A percentile compares a stretch with the other conserved stretches of the same genome.
Conservation (phyloP, 83 land plant genomes). For the Thuja plicata region DNA sequence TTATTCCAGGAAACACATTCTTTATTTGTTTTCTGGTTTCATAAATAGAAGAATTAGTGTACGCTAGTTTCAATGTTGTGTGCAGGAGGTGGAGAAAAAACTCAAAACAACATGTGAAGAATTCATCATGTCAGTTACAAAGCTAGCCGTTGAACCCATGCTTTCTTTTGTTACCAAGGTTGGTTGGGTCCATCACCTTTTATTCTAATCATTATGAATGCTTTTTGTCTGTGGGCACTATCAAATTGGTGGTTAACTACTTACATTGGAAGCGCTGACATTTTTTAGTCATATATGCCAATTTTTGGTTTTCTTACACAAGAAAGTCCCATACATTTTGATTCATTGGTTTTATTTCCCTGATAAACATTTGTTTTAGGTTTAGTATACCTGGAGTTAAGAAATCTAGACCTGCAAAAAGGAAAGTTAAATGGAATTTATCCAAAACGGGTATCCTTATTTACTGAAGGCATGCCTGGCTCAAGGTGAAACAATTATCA, state of each 20-base stretch:
- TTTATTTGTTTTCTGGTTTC: neutral
- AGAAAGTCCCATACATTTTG: neutral
- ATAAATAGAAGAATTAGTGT: neutral
- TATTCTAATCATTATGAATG: neutral
- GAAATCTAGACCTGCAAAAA: neutral
- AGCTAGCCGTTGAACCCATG: conserved; percentile 91
- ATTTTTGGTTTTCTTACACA: neutral
- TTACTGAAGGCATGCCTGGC: neutral
- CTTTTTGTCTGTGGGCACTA: neutral
- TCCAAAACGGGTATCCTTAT: neutral
- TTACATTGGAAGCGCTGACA: neutral
- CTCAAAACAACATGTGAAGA: conserved; percentile 96
- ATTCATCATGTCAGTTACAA: conserved; percentile 93
- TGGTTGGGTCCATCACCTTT: neutral
- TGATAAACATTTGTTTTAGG: neutral
- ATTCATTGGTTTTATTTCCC: neutral
- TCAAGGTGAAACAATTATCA: neutral
- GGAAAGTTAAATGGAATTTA: neutral
- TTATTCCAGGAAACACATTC: neutral
- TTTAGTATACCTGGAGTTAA: neutral
- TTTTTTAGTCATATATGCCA: neutral
- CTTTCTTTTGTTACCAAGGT: conserved; percentile 99
- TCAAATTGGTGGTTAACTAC: neutral
- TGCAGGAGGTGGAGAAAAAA: conserved; percentile 88
- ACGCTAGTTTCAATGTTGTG: neutral